Base-by-base conservation (phyloP, 1,284 basidiomycete genomes). In the Xerocomus amazonicus region DNA sequence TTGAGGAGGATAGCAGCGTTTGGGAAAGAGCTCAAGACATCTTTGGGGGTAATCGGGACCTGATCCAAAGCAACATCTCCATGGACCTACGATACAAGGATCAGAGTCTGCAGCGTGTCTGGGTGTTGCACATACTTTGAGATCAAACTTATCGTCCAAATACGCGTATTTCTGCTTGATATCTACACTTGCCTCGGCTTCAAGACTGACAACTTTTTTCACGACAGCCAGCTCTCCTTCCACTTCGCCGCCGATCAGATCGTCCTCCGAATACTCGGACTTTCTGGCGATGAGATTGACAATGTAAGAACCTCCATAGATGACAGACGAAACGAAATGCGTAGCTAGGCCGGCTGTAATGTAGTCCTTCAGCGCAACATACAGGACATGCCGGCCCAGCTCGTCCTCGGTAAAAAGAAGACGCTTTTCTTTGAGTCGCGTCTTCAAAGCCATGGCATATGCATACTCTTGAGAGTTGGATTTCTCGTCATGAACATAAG, bases 91-190 rank as follows among this genome's bases (percentile, higher is more conserved):
- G 6, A 19, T 5, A 6, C 16, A 28, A 19, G 16, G 9, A n/a
- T 42, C 8, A 42, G 28, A 9, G 8, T 7, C 9, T 6, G 17
- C 9, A 19, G 16, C 28, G 9, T 13, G 13, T 4, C 9, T 32
- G 16, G 23, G 8, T 6, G 23, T 3, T 3, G 40, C n/a, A 23
- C 40, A 3, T 32, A 32, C 29, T 4, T 19, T 17, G 29, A 42
- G 40, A 42, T 42, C 40, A 19, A 42, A 42, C 28, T 32, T 42
- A 17, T 42, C 29, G 40, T 42, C 16, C 40, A 42, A 16, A n/a
- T 12, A 7, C 12, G 19, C 14, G 16, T 32, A 42, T 16, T 16
- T 10, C 9, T 31, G 16, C 12, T 32, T 31, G 1, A 13, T 14
- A 5, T 32, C 10, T 6, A 14, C 29, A 9, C 14, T 16, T 6